Evolutionary conservation across 148 eudicot species (phyloP).

Genomic region (Dysphania ambrosioides): DNA sequence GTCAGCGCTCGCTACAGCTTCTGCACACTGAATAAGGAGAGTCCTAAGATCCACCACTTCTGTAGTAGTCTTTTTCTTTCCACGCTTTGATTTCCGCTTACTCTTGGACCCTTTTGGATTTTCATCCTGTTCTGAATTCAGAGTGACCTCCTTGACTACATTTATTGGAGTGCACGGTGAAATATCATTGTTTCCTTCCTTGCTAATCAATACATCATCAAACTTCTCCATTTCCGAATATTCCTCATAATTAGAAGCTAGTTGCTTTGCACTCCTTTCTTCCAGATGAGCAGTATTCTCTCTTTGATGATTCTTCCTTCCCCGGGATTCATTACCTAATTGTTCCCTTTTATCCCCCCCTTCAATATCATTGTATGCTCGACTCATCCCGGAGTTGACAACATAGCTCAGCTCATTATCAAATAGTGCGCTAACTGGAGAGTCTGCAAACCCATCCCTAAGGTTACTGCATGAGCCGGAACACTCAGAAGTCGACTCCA

Average conservation of each 20-base stretch:
- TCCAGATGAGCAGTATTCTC: conserved; percentile 20
- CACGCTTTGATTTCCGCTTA: conserved; percentile 25
- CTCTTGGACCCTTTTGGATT: conserved; percentile 24
- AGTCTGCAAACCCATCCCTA: conserved; percentile 24
- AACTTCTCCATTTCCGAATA: conserved; percentile 38
- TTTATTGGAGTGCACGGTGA: conserved; percentile 19
- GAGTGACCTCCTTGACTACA: conserved; percentile 14
- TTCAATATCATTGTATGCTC: conserved; percentile 15
- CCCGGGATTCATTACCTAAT: conserved; percentile 25
- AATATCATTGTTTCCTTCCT: conserved; percentile 25
- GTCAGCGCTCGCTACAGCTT: conserved; percentile 53
- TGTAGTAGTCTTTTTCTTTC: conserved; percentile 35
- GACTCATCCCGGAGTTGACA: conserved; percentile 3
- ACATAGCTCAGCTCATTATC: conserved; percentile 19
- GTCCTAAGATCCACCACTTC: conserved; percentile 53
- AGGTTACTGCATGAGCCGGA: conserved; percentile 24
- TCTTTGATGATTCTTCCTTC: conserved; percentile 36
- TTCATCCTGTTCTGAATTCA: not conserved
- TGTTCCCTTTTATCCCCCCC: conserved; percentile 30
- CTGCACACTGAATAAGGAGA: conserved; percentile 64
- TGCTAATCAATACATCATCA: conserved; percentile 34
- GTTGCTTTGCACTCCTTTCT: conserved; percentile 40
- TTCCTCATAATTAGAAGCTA: conserved; percentile 32
- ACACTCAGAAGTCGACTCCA: conserved; percentile 23
- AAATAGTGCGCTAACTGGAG: conserved; percentile 34